Evolutionary conservation across 2,329 filamentous ascomycete species (phyloP), one percentile per base, ranked within the genome.

Genomic region (Epichloe aotearoae): DNA sequence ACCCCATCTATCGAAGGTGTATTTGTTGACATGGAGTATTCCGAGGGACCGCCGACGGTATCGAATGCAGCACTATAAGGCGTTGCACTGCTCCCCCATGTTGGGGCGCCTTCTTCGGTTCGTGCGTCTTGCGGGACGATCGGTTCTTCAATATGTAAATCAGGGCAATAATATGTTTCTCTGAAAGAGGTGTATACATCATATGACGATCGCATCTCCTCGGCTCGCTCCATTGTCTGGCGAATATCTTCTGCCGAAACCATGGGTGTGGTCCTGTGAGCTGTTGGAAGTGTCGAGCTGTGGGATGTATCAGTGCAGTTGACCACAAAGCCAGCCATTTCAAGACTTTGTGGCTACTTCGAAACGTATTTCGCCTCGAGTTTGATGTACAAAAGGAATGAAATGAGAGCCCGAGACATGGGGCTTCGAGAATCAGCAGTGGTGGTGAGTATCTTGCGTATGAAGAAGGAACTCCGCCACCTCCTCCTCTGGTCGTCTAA

Each of bases 11-110:
- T 20, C 23, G 50, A 55, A 51, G 56, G 58, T 41, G 63, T 59
- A 3, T 50, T 58, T 10, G 61, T 59, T 37, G 57, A 54, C 8
- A 47, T 43, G 4, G 62, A 62, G 37, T 53, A 57, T 26, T 45
- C 51, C 15, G 59, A 58, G 43, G 52, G 52, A 44, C 50, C 15
- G 15, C 51, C 50, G n/a, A 38, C 6, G 10, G 36, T 15, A 12
- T 55, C 54, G 38, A 57, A 55, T 26, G 52, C 14, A 39, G 50
- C 43, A 50, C 53, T 55, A 41, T 49, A 37, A 20, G 41, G 36
- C 37, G 53, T 58, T 44, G 47, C 51, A 38, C 50, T 54, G 40
- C 39, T 56, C 15, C 44, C 44, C 37, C 44, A 50, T 12, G 53
- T 51, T 7, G 43, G 20, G 17, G 7, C 17, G 23, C 52, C 47